phyloP scores from a whole-genome alignment of 306 rosid genomes.

The Senna siamea region DNA sequence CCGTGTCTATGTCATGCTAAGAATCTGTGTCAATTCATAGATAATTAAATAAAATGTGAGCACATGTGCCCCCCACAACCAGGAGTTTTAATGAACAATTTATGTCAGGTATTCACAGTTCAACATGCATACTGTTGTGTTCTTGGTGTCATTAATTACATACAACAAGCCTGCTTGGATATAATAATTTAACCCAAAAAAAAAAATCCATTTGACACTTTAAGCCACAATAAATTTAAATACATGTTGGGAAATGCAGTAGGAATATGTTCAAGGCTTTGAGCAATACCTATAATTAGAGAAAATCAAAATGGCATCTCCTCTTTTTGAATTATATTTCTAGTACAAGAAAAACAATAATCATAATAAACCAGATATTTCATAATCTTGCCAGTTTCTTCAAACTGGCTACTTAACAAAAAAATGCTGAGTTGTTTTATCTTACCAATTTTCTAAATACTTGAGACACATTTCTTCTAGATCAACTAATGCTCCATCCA shows the following conservation, averaged over 20 bases:
- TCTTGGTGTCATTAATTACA: too few species aligned
- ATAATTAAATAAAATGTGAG: not conserved
- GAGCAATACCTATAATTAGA: constrained; percentile 9
- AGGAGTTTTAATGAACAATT: not conserved
- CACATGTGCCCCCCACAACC: not conserved
- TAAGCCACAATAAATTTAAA: too few species aligned
- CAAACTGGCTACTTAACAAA: not conserved
- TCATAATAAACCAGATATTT: too few species aligned
- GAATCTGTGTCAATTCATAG: too few species aligned
- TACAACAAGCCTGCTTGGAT: not conserved
- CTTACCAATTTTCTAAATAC: constrained; percentile 60
- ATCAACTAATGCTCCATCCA: constrained; percentile 37
- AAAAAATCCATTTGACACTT: too few species aligned
- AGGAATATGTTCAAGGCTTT: not conserved
- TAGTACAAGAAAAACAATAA: constrained; percentile 15
- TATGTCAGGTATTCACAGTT: not conserved
- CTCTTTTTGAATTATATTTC: constrained; percentile 22
- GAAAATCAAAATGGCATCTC: constrained; percentile 7
- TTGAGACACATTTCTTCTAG: constrained; percentile 57
- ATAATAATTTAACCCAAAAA: too few species aligned
- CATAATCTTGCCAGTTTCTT: not conserved
- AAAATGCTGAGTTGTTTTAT: not conserved
- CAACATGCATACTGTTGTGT: not conserved
- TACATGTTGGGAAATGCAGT: not conserved
- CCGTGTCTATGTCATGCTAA: too few species aligned